Percentiles rank a stretch among this genome's conserved stretches.
Conservation (phyloP, 495 filamentous ascomycete species). For the Apiosordaria backusii region DNA sequence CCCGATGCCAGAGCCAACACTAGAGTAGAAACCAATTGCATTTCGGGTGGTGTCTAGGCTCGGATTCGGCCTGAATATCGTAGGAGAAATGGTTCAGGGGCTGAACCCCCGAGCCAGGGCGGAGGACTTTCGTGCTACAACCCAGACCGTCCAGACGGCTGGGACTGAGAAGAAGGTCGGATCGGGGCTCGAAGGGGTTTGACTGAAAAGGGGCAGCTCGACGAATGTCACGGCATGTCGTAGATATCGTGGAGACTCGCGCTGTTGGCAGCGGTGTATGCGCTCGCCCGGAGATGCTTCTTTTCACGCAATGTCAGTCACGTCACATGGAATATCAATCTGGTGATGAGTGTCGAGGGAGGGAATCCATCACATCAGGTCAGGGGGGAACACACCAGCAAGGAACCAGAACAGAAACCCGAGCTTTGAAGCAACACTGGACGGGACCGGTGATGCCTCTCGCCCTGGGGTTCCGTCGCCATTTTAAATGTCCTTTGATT, state of each 20-base stretch:
- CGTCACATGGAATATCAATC: neutral
- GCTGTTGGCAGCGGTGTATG: neutral
- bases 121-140: conserved; percentile 2
- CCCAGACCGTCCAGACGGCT: conserved; percentile 5
- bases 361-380: neutral
- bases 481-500: conserved; percentile 16
- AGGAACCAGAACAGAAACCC: neutral
- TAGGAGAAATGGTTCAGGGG: neutral
- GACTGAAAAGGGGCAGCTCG: neutral
- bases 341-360: neutral
- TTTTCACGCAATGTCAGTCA: neutral
- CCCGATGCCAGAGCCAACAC: conserved; percentile 25
- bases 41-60: conserved; percentile 11
- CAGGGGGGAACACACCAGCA: neutral
- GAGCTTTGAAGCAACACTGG: neutral
- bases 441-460: neutral
- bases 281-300: neutral
- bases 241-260: neutral
- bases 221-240: conserved; percentile 15
- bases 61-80: neutral
- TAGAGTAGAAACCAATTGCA: conserved; percentile 14
- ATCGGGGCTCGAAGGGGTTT: neutral
- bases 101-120: neutral
- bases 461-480: conserved; percentile 4
- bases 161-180: neutral